phyloP scores from a whole-genome alignment of 1,284 basidiomycete genomes.

The Vanrija pseudolonga region DNA sequence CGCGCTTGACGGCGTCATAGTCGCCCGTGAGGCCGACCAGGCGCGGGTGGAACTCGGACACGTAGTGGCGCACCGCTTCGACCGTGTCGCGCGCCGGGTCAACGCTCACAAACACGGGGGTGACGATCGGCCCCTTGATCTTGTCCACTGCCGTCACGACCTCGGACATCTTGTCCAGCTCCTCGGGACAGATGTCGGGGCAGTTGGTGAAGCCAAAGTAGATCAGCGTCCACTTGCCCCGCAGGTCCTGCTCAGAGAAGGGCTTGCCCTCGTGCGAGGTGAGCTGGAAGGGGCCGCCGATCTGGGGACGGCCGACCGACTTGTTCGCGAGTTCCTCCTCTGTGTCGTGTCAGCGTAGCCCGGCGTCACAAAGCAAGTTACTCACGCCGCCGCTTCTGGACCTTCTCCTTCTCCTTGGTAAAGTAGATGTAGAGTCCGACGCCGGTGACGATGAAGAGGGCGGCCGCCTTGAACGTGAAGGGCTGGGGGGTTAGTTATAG shows the following conservation, averaged over 20 bases:
- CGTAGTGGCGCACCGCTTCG: constrained; percentile 55
- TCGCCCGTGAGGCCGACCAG: constrained; percentile 84
- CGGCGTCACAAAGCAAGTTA: constrained; percentile 5
- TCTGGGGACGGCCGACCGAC: constrained; percentile 62
- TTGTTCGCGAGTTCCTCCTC: constrained; percentile 62
- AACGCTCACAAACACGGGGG: constrained; percentile 90
- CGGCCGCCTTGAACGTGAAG: constrained; percentile 80
- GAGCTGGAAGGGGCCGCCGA: constrained; percentile 86
- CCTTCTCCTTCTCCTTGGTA: constrained; percentile 73
- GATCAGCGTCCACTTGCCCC: constrained; percentile 78
- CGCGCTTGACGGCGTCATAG: constrained; percentile 78
- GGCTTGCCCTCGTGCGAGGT: constrained; percentile 63
- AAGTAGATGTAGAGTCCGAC: constrained; percentile 84
- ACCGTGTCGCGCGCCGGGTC: constrained; percentile 89
- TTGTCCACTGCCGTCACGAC: constrained; percentile 73
- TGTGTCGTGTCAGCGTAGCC: constrained; percentile 33
- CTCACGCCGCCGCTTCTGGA: constrained; percentile 69
- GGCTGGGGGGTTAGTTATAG: constrained; percentile 55
- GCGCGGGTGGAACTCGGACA: constrained; percentile 80
- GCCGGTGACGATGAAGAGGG: constrained; percentile 77
- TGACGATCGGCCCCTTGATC: constrained; percentile 59
- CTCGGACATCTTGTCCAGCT: constrained; percentile 89
- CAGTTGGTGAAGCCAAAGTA: constrained; percentile 98
- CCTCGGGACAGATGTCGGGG: constrained; percentile 97
- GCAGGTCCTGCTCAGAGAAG: constrained; percentile 79